Evolutionary conservation across 805 yeast species (phyloP), one percentile per base, ranked within the genome.

Genomic region (Wickerhamiella spandovensis): DNA sequence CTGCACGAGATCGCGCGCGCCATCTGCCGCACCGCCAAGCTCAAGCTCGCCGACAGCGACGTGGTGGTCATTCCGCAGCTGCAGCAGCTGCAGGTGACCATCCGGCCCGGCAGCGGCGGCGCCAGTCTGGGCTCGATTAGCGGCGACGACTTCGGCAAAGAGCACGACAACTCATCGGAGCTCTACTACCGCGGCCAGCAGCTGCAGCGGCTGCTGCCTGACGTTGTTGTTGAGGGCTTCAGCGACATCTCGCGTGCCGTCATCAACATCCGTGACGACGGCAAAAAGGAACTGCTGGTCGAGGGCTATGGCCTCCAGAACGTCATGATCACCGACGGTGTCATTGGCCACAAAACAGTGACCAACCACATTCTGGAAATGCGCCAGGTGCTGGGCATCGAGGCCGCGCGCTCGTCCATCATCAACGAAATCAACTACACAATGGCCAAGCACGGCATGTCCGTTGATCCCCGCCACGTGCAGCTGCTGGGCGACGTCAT

Each of bases 401-500:
- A 92, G 67, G 99, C 99, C 1, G 98, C 98, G 1, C 77, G 99
- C 65, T 71, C 87, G 0, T 82, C 95, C 58, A 92, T 92, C 64
- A 84, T 92, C 64, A 80, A 80, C 55, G 99, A 92, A 71, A 92
- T 92, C 67, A 95, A 85, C 64, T 88, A 88, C 64, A 92, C 98
- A 50, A 92, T 92, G 99, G 81, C 95, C 64, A 87, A 88, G 68
- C 98, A 92, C 73, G 99, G 99, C 69, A 92, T 92, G 98, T 86
- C 95, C 66, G 97, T 92, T 47, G 99, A 92, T 74, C 98, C 97
- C 54, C 95, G 99, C 74, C 99, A 92, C 67, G 89, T 94, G 65
- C 97, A 92, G 71, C 72, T 92, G 45, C 72, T 92, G 56, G 98
- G 98, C 56, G 99, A 92, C 67, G 97, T 92, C 47, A 92, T 92